A percentile compares a stretch with the other conserved stretches of the same genome.
These are phyloP conservation scores for Penicillium silybi DNA, from an alignment of 495 filamentous ascomycete genomes.

Conservation along the genomic window DNA sequence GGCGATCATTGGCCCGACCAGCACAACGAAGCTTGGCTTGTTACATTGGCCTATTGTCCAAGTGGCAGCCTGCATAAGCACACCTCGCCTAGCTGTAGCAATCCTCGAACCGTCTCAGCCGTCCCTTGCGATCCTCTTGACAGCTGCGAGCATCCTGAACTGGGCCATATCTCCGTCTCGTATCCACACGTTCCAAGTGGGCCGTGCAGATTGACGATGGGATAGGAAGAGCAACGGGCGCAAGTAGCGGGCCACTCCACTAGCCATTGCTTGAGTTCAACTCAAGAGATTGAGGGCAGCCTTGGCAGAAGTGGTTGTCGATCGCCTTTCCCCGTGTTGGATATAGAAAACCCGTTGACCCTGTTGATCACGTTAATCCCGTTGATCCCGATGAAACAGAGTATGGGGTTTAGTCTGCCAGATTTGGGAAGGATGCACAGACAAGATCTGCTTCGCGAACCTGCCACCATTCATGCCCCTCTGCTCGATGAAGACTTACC, in stretches of 20 bases:
- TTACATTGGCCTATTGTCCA: slow-evolving; percentile 8
- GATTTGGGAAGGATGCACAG: neutral
- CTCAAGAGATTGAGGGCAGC: slow-evolving; percentile 1
- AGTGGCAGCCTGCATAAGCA: slow-evolving; percentile 22
- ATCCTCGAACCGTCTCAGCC: slow-evolving; percentile 2
- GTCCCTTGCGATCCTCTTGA: neutral
- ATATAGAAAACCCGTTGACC: neutral
- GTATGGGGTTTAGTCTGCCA: neutral
- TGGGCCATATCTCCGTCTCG: slow-evolving; percentile 1
- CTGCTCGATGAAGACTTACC: slow-evolving; percentile 1
- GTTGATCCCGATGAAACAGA: neutral
- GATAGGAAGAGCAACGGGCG: neutral
- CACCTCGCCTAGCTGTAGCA: slow-evolving; percentile 7
- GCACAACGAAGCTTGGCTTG: slow-evolving; percentile 10
- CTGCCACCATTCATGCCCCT: neutral
- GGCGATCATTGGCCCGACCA: slow-evolving; percentile 11
- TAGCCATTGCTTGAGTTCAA: slow-evolving; percentile 19
- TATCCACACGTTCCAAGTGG: slow-evolving; percentile 4
- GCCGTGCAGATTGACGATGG: neutral
- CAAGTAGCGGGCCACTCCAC: neutral
- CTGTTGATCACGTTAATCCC: neutral
- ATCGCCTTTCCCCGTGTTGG: neutral
- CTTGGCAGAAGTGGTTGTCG: slow-evolving; percentile 11
- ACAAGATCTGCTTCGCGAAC: neutral
- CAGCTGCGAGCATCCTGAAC: neutral